Base-by-base conservation (phyloP, 306 rosid genomes). In the Cercis canadensis region DNA sequence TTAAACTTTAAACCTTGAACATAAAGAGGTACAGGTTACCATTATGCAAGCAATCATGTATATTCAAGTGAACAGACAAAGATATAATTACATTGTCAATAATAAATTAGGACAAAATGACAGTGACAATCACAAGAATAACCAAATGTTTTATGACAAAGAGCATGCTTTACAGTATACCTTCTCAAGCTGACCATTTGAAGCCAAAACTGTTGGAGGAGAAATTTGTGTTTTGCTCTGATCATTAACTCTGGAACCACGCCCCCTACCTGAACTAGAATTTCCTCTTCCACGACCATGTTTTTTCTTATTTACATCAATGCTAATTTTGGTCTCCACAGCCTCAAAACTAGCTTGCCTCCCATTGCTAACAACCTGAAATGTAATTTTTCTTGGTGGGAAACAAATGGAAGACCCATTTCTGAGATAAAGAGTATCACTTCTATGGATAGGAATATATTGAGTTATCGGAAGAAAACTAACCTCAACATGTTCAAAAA, bases 221-320 rank as follows among this genome's bases (percentile, higher is more conserved):
- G 92, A 74, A 53, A 74, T 56, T 71, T 80, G 96, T 33, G 81
- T 24, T 67, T 50, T 87, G 72, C 67, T 77, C 78, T 80, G 96
- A 83, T 95, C 99, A 69, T 80, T 83, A 79, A 39, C 78, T 81
- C 80, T 89, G 65, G 96, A 76, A 70, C 91, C 88, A 67, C 99
- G 99, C n/a, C 96, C 92, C 64, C 97, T 82, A 34, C 90, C 85
- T 7, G 89, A 86, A 77, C 80, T 82, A 58, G 88, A 86, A 78
- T 73, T 70, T 68, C 90, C 96, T 77, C 97, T 86, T 79, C 99
- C 99, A 51, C 96, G 96, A 51, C 92, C 93, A 50, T 86, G 83
- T 67, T 82, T 95, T 89, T 89, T 95, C 81, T 76, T 85, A 79
- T 78, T 89, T 69, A 60, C 74, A 78, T 95, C 96, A 72, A 67